Conservation (phyloP, 2,329 filamentous ascomycete genomes). For the Parastagonospora nodorum region DNA sequence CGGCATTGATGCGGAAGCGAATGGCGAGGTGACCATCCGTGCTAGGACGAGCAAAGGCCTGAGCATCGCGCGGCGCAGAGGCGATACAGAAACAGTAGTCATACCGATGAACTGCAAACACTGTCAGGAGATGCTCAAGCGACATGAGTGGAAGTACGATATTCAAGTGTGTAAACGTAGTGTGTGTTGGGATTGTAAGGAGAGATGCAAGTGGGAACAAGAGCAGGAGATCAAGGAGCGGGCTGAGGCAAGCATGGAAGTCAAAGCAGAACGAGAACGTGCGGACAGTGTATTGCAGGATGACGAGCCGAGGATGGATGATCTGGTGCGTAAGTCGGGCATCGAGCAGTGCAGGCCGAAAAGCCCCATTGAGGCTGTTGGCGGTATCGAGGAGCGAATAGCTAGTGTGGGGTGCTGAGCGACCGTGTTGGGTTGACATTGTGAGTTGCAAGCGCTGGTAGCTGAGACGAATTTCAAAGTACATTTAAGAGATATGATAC, state of each 20-base stretch:
- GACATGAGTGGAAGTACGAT: constrained; percentile 43
- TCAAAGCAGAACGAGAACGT: constrained; percentile 23
- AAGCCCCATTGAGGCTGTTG: constrained; percentile 21
- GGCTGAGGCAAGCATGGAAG: background rate
- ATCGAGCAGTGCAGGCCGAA: constrained; percentile 20
- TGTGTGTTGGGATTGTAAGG: constrained; percentile 42
- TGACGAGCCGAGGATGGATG: constrained; percentile 18
- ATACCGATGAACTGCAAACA: constrained; percentile 39
- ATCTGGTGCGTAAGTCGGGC: constrained; percentile 27
- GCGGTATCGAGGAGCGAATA: constrained; percentile 28
- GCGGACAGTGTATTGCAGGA: constrained; percentile 40
- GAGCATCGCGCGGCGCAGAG: constrained; percentile 33
- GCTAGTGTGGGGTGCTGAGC: constrained; percentile 2
- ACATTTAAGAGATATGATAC: constrained; percentile 5
- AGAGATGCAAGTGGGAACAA: constrained; percentile 40
- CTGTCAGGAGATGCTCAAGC: constrained; percentile 41
- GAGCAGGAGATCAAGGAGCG: constrained; percentile 17
- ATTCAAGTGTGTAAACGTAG: constrained; percentile 38
- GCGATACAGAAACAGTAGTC: constrained; percentile 35
- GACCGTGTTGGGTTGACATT: background rate
- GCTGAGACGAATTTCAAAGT: constrained; percentile 13
- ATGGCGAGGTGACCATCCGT: constrained; percentile 17
- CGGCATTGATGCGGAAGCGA: constrained; percentile 19
- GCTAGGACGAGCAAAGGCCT: constrained; percentile 40
- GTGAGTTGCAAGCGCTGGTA: background rate